phyloP scores from a whole-genome alignment of 1,284 basidiomycete species.

The Microbotryum silenes-acaulis region DNA sequence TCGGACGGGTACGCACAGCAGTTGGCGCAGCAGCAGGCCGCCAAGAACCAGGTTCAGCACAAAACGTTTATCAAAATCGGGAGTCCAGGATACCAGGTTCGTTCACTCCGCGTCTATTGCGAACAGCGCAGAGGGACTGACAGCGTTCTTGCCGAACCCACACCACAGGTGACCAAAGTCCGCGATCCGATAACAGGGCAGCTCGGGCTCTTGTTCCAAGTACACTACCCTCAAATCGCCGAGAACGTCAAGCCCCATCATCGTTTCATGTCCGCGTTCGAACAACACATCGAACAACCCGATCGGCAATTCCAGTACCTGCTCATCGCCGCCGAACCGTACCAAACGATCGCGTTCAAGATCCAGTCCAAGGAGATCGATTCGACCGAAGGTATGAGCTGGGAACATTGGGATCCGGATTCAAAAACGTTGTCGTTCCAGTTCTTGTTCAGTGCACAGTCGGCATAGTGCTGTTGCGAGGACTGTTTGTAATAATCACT shows the following conservation, averaged over 20 bases:
- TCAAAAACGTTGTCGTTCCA: conserved; percentile 60
- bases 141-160: not conserved
- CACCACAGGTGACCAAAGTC: conserved; percentile 48
- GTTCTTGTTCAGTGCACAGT: conserved; percentile 19
- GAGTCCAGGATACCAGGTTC: conserved; percentile 80
- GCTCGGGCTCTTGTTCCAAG: conserved; percentile 87
- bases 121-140: not conserved
- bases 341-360: conserved; percentile 97
- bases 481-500: no score
- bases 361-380: conserved; percentile 97
- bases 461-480: no score
- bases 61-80: conserved; percentile 98
- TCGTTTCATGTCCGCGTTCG: conserved; percentile 97
- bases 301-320: conserved; percentile 96
- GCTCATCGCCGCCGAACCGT: conserved; percentile 95
- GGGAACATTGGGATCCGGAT: conserved; percentile 95
- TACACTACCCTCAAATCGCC: conserved; percentile 84
- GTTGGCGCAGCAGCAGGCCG: conserved; percentile 63
- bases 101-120: conserved; percentile 19
- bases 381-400: conserved; percentile 81
- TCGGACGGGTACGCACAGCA: conserved; percentile 48
- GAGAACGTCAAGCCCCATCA: conserved; percentile 72
- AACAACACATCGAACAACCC: conserved; percentile 89
- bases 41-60: conserved; percentile 57
- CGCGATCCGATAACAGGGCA: conserved; percentile 47